Evolutionary conservation across 805 yeast species (phyloP), one percentile per base, ranked within the genome.

Genomic region (Tetrapisispora pingtungensis): DNA sequence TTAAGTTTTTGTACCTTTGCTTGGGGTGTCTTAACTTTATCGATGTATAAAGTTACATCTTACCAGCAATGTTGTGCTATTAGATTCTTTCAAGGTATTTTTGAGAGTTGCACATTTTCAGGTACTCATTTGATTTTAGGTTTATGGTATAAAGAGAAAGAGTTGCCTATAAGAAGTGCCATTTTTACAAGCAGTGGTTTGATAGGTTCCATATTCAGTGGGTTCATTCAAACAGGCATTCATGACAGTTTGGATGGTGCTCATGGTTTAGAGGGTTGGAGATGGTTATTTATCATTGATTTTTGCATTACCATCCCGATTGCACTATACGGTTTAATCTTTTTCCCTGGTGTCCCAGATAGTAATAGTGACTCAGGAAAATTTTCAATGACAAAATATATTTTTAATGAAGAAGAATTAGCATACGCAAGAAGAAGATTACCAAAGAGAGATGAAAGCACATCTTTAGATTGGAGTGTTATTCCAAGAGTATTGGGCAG

Each of bases 221-320:
- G 77, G 1, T 69, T 73, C n/a, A 68, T 77, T 72, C 81, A 77
- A 54, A 70, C 72, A n/a, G 73, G 76, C 2, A 75, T 76, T 32
- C 70, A 69, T 51, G 60, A 56, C 17, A 67, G 68, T 49, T 64
- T 76, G 67, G 58, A 72, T 50, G 73, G 75, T 44, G 56, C 50
- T 18, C 57, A 60, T n/a, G 80, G 80, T 0, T 56, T 78, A 14
- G 68, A 70, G 3, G 84, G 84, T 7, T 78, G 83, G 83, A 69
- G 80, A 58, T 78, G 84, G 84, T 57, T 78, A n/a, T 80, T 77
- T 54, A 74, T 80, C 37, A 75, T 79, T 48, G 83, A 79, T 59
- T 78, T 76, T 50, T 53, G 75, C 28, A 68, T 78, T 37, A 77
- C 84, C 0, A 53, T 78, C 3, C 82, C 82, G 1, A 72, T 79